Evolutionary conservation across 495 filamentous ascomycete species (phyloP).

Genomic region (Alectoria sarmentosa): DNA sequence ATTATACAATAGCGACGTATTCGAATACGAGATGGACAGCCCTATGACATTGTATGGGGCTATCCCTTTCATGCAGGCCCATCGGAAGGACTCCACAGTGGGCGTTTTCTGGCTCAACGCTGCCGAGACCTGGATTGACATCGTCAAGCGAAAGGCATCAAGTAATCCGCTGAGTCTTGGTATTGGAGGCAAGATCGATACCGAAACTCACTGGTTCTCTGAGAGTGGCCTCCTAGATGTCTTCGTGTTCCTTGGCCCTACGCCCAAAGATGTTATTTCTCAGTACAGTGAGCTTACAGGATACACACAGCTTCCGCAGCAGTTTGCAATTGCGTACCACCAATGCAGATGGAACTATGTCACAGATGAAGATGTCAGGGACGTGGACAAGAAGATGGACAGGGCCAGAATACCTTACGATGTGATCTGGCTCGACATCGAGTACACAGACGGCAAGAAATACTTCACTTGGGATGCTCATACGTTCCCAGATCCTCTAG

Average conservation of each 20-base stretch:
- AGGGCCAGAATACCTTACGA: slow-evolving; percentile 93
- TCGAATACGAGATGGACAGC: slow-evolving; percentile 93
- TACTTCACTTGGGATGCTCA: slow-evolving; percentile 96
- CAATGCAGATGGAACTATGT: slow-evolving; percentile 99
- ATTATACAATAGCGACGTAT: slow-evolving; percentile 92
- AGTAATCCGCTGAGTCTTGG: slow-evolving; percentile 74
- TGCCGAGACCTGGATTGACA: slow-evolving; percentile 95
- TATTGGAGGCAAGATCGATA: slow-evolving; percentile 57
- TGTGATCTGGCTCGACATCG: slow-evolving; percentile 97
- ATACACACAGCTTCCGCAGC: slow-evolving; percentile 82
- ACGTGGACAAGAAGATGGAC: slow-evolving; percentile 94
- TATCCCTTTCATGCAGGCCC: slow-evolving; percentile 96
- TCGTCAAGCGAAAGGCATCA: slow-evolving; percentile 70
- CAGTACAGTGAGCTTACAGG: slow-evolving; percentile 89
- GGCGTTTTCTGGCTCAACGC: slow-evolving; percentile 99
- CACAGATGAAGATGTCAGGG: slow-evolving; percentile 90
- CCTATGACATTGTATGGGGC: slow-evolving; percentile 98
- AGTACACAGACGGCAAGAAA: slow-evolving; percentile 92
- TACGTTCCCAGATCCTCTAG: slow-evolving; percentile 75
- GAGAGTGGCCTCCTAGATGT: slow-evolving; percentile 84
- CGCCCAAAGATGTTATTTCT: slow-evolving; percentile 68
- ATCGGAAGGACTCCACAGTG: slow-evolving; percentile 85
- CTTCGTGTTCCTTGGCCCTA: slow-evolving; percentile 89
- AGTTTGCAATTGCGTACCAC: slow-evolving; percentile 89
- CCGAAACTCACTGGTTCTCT: slow-evolving; percentile 94